A percentile compares a stretch with the other conserved stretches of the same genome.
These are phyloP conservation scores for Pisolithus sp. DNA, from an alignment of 768 basidiomycete species.

Conservation along the genomic window DNA sequence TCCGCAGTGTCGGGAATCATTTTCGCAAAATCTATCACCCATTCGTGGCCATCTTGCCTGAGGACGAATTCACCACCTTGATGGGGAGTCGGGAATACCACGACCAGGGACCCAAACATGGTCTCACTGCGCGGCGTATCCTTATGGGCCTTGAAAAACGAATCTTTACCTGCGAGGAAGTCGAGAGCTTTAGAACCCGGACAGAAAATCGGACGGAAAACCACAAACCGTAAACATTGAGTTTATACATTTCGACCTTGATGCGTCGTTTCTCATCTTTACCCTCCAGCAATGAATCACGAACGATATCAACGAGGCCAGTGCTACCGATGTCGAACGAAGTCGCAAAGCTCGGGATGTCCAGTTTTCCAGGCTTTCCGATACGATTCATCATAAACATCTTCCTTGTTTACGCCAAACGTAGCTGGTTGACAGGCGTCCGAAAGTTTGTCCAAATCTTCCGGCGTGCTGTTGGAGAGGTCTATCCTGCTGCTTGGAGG, in stretches of 20 bases:
- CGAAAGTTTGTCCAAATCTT: conserved; percentile 17
- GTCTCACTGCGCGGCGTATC: conserved; percentile 38
- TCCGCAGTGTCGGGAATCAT: no score
- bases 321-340: conserved; percentile 24
- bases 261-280: conserved; percentile 21
- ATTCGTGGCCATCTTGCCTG: conserved; percentile 12
- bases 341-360: conserved; percentile 28
- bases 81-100: conserved; percentile 43
- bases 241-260: conserved; percentile 35
- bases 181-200: no score
- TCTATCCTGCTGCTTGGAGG: no score
- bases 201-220: background rate
- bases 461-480: background rate
- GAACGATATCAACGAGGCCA: conserved; percentile 25
- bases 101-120: conserved; percentile 49
- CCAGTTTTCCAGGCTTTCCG: conserved; percentile 42
- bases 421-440: conserved; percentile 35
- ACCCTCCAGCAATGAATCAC: conserved; percentile 16
- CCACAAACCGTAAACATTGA: conserved; percentile 39
- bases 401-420: conserved; percentile 31
- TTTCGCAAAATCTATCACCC: conserved; percentile 15
- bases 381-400: conserved; percentile 38
- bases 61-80: conserved; percentile 39
- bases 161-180: conserved; percentile 29
- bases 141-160: conserved; percentile 46